Evolutionary conservation across 2,329 filamentous ascomycete species (phyloP), one percentile per base, ranked within the genome.

Genomic region (Aspergillus alliaceus): DNA sequence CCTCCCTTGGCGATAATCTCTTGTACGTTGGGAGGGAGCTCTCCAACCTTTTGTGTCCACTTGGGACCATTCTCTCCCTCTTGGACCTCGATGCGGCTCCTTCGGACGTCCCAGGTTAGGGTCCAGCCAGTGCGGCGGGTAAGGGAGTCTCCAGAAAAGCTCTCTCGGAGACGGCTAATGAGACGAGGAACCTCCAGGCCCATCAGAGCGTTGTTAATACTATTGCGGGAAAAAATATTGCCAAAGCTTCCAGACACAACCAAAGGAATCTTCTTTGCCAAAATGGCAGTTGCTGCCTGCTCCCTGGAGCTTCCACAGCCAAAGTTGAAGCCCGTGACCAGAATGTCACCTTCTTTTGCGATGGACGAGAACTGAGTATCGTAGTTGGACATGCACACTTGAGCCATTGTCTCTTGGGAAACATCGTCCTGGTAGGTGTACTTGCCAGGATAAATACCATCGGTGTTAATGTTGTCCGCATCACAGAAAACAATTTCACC

Each of bases 351-450:
- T 0, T 84, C 70, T 62, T 83, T 83, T 46, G 89, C 87, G 34
- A 87, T 79, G 1, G 76, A 73, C 9, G 81, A 74, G 71, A 97
- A 97, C 0, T 79, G 72, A 0, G 83, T 77, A 71, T 98, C 93
- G 77, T 96, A 98, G 81, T 98, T 98, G 72, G 89, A 84, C 92
- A 98, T 97, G 75, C 90, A 93, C 0, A 93, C 92, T 63, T 90
- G 80, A 0, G 91, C 91, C 93, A 98, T 97, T 56, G 86, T 86
- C 59, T 91, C 88, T 0, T 77, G 79, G 0, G 89, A 78, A 1
- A 98, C 82, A 66, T 90, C 84, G 69, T 98, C 93, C 71, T 96
- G 91, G 75, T 98, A 98, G 0, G 93, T 97, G 73, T 91, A 92
- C 71, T 93, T 92, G 4, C 90, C 91, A 0, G 92, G 90, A 73